Evolutionary conservation across 78 protist genomes (phyloP).

Genomic region (Dictyostelium capitatum): DNA sequence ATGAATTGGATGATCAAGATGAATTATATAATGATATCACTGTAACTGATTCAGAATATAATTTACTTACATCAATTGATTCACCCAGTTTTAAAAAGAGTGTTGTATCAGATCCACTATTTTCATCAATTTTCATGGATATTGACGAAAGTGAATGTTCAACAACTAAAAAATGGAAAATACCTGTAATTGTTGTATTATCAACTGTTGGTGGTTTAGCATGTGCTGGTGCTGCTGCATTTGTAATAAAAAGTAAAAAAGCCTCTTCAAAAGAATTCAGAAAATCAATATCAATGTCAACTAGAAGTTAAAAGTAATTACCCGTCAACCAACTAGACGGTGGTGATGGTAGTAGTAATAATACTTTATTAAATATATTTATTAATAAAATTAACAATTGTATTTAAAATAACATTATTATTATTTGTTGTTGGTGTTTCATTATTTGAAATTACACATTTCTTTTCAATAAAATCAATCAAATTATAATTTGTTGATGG

Average conservation of each 20-base stretch:
- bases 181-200: constrained; percentile 31
- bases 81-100: neutral
- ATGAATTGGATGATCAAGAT: neutral
- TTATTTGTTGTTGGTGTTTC: too few relatives aligned
- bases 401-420: too few relatives aligned
- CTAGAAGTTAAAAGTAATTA: neutral
- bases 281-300: constrained; percentile 19
- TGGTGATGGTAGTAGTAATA: too few relatives aligned
- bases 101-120: constrained; percentile 5
- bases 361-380: too few relatives aligned
- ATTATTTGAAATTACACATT: too few relatives aligned
- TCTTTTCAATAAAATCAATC: too few relatives aligned
- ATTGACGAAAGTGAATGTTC: neutral
- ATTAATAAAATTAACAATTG: too few relatives aligned
- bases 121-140: neutral
- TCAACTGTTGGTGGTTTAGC: constrained; percentile 34
- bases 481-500: too few relatives aligned
- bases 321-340: too few relatives aligned
- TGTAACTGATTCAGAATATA: neutral
- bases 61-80: neutral
- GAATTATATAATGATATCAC: constrained; percentile 16
- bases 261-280: neutral
- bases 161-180: constrained; percentile 42
- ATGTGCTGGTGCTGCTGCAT: neutral
- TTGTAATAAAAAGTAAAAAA: neutral